Conservation (phyloP, 2,329 filamentous ascomycete genomes). For the Metarhizium guizhouense region DNA sequence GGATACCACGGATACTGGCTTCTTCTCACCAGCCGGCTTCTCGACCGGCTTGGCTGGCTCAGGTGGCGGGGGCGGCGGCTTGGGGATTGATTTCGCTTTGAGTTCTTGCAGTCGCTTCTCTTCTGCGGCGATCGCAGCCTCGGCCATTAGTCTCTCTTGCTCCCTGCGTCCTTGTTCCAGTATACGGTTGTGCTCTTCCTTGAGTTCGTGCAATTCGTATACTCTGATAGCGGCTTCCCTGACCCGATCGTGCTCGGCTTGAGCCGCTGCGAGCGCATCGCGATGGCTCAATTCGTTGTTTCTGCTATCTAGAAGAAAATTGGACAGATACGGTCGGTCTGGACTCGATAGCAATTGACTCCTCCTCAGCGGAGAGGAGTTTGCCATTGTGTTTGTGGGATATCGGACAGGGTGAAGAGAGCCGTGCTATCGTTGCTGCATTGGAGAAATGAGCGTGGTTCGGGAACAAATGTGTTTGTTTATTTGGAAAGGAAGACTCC, state of each 20-base stretch:
- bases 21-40: background rate
- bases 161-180: constrained; percentile 35
- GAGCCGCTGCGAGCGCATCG: constrained; percentile 57
- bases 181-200: constrained; percentile 35
- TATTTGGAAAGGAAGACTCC: background rate
- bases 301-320: constrained; percentile 52
- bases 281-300: constrained; percentile 56
- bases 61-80: constrained; percentile 30
- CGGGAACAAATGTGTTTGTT: background rate
- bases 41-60: constrained; percentile 9
- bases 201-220: constrained; percentile 36
- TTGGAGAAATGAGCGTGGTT: background rate
- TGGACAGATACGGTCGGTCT: constrained; percentile 40
- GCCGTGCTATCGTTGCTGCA: background rate
- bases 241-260: constrained; percentile 58
- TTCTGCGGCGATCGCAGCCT: constrained; percentile 37
- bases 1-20: background rate
- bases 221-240: constrained; percentile 40
- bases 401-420: background rate
- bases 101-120: constrained; percentile 39
- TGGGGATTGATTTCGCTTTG: constrained; percentile 34
- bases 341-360: constrained; percentile 32
- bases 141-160: constrained; percentile 34
- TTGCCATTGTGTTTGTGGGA: constrained; percentile 27
- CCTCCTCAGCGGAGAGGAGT: constrained; percentile 31